Conservation (phyloP, 2,329 filamentous ascomycete species). For the Pseudocercospora eumusae region DNA sequence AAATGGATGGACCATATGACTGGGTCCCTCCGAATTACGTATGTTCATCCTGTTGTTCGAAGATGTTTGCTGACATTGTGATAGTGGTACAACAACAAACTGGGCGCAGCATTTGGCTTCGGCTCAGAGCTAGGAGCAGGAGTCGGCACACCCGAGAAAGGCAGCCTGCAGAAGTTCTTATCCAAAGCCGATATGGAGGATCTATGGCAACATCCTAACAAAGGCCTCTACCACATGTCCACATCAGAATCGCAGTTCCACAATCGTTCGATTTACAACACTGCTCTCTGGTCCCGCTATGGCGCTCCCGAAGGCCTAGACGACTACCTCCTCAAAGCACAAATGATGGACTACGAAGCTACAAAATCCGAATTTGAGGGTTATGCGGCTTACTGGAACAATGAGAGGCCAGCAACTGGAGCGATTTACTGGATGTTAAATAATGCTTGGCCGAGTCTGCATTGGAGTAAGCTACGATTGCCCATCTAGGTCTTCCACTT, state of each 20-base stretch:
- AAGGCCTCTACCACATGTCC: conserved; percentile 19
- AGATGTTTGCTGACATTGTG: not conserved
- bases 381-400: conserved; percentile 18
- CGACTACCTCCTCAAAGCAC: conserved; percentile 20
- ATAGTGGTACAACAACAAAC: conserved; percentile 15
- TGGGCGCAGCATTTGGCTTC: conserved; percentile 19
- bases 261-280: conserved; percentile 16
- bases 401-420: conserved; percentile 13
- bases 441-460: conserved; percentile 20
- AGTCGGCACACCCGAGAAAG: conserved; percentile 19
- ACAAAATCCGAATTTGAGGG: conserved; percentile 17
- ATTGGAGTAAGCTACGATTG: conserved; percentile 12
- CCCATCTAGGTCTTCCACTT: too few relatives aligned
- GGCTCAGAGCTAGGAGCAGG: conserved; percentile 15
- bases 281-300: conserved; percentile 12
- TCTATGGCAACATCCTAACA: conserved; percentile 16
- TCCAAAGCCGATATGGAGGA: conserved; percentile 12
- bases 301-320: conserved; percentile 14
- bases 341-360: conserved; percentile 21
- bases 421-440: conserved; percentile 23
- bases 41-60: not conserved
- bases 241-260: conserved; percentile 14
- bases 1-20: conserved; percentile 21
- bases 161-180: conserved; percentile 18
- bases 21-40: conserved; percentile 20